These are phyloP conservation scores for Cornus suecica DNA, from an alignment of 148 eudicot species.

Conservation along the genomic window DNA sequence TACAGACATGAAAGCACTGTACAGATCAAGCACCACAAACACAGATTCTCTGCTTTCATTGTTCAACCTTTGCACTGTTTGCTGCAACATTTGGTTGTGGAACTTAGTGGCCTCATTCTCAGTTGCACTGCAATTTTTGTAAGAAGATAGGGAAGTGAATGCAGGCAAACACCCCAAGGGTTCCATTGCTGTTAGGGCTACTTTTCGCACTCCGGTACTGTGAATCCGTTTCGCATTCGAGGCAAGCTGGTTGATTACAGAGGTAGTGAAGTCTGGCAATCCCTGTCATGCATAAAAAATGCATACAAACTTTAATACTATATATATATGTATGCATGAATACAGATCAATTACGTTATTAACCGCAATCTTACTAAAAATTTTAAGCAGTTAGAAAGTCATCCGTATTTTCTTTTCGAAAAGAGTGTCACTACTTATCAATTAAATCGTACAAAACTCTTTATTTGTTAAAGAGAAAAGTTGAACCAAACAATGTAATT, in stretches of 20 bases:
- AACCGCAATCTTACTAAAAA: too few relatives aligned
- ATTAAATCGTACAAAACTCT: too few relatives aligned
- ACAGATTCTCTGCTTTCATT: slow-evolving; percentile 7
- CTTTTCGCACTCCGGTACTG: slow-evolving; percentile 43
- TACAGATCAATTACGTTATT: too few relatives aligned
- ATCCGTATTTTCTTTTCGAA: too few relatives aligned
- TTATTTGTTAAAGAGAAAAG: too few relatives aligned
- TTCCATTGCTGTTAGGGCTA: slow-evolving; percentile 40
- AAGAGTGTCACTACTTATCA: too few relatives aligned
- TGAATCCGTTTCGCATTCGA: slow-evolving; percentile 37
- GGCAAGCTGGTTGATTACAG: slow-evolving; percentile 40
- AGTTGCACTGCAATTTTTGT: slow-evolving; percentile 37
- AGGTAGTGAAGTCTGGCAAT: slow-evolving; percentile 29
- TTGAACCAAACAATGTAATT: too few relatives aligned
- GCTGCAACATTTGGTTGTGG: slow-evolving; percentile 43
- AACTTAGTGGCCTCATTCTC: slow-evolving; percentile 26
- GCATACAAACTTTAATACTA: too few relatives aligned
- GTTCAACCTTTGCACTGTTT: slow-evolving; percentile 27
- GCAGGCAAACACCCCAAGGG: slow-evolving; percentile 62
- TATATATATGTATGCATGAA: too few relatives aligned
- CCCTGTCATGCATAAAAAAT: slow-evolving; percentile 20
- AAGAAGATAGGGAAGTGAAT: slow-evolving; percentile 22
- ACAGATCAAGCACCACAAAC: slow-evolving; percentile 47
- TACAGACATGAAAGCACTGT: slow-evolving; percentile 42
- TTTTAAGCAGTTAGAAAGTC: too few relatives aligned